These are phyloP conservation scores for Trichoderma sp. DNA, from an alignment of 2,329 filamentous ascomycete genomes.

Conservation along the genomic window DNA sequence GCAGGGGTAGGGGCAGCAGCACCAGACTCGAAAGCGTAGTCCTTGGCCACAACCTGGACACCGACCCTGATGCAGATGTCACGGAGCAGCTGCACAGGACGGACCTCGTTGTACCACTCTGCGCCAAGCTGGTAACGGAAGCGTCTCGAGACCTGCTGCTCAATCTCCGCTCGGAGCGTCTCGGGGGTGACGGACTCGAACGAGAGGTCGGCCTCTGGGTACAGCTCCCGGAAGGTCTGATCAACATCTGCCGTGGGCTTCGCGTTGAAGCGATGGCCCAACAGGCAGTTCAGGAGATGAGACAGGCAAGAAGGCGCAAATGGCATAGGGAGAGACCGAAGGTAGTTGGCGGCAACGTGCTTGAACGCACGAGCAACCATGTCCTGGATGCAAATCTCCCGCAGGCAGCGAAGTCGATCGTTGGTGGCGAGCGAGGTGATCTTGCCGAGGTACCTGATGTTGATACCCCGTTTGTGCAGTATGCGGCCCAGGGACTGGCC, in stretches of 20 bases:
- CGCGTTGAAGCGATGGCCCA: slow-evolving; percentile 76
- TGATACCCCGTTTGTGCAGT: slow-evolving; percentile 95
- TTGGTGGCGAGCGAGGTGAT: slow-evolving; percentile 72
- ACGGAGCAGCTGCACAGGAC: slow-evolving; percentile 81
- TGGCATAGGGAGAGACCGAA: slow-evolving; percentile 76
- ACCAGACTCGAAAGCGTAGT: slow-evolving; percentile 44
- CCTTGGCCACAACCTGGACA: slow-evolving; percentile 78
- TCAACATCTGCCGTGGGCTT: slow-evolving; percentile 79
- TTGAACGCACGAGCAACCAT: slow-evolving; percentile 97
- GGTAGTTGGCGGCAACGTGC: slow-evolving; percentile 78
- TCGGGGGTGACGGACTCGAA: slow-evolving; percentile 81
- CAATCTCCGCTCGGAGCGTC: slow-evolving; percentile 67
- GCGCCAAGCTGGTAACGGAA: slow-evolving; percentile 75
- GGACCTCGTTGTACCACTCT: slow-evolving; percentile 68
- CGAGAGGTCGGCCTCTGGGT: slow-evolving; percentile 76
- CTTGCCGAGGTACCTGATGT: slow-evolving; percentile 91
- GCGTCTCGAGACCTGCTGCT: slow-evolving; percentile 69
- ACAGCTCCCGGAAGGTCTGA: slow-evolving; percentile 70
- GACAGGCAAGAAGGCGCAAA: slow-evolving; percentile 79
- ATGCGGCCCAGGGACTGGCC: slow-evolving; percentile 86
- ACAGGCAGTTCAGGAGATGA: slow-evolving; percentile 90
- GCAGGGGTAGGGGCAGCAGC: slow-evolving; percentile 27
- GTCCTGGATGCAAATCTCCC: slow-evolving; percentile 78
- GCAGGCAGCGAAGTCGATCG: slow-evolving; percentile 74
- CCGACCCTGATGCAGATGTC: slow-evolving; percentile 89